Conservation (phyloP, 192 early-diverging fungal genomes). For the Physocladia obscura region DNA sequence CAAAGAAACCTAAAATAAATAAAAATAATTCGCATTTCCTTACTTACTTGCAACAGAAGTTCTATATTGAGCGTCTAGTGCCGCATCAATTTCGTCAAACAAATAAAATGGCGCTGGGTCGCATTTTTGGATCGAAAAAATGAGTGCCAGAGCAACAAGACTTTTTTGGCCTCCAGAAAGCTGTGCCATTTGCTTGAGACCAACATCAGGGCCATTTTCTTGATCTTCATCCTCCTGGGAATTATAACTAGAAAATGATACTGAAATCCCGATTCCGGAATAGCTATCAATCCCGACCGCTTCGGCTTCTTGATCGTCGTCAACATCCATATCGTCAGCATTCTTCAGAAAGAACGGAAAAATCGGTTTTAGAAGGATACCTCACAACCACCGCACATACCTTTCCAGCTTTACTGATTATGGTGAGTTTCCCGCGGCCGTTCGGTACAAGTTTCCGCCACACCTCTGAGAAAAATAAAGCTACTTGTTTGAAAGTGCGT, state of each 20-base stretch:
- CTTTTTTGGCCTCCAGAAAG: conserved; percentile 98
- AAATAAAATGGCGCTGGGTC: conserved; percentile 99
- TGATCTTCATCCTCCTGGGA: conserved; percentile 22
- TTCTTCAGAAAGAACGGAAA: conserved; percentile 1
- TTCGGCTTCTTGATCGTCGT: conserved; percentile 25
- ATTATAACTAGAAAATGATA: conserved; percentile 67
- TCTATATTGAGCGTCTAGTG: conserved; percentile 91
- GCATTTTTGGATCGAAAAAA: conserved; percentile 97
- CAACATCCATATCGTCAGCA: conserved; percentile 26
- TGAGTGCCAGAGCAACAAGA: conserved; percentile 91
- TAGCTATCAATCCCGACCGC: conserved; percentile 74
- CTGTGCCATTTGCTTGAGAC: conserved; percentile 78
- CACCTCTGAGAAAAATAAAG: conserved; percentile 80
- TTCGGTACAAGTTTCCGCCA: conserved; percentile 89
- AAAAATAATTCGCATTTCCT: no score
- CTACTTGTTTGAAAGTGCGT: conserved; percentile 91
- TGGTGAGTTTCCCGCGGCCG: conserved; percentile 81
- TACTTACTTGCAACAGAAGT: conserved; percentile 83
- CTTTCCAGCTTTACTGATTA: conserved; percentile 66
- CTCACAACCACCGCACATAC: background rate
- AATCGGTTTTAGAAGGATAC: background rate
- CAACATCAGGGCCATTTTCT: conserved; percentile 26
- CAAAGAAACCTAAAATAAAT: background rate
- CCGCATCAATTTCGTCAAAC: conserved; percentile 99
- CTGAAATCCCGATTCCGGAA: conserved; percentile 85